phyloP scores from a whole-genome alignment of 139 green algal species.

The Tetradesmus lagerheimii region DNA sequence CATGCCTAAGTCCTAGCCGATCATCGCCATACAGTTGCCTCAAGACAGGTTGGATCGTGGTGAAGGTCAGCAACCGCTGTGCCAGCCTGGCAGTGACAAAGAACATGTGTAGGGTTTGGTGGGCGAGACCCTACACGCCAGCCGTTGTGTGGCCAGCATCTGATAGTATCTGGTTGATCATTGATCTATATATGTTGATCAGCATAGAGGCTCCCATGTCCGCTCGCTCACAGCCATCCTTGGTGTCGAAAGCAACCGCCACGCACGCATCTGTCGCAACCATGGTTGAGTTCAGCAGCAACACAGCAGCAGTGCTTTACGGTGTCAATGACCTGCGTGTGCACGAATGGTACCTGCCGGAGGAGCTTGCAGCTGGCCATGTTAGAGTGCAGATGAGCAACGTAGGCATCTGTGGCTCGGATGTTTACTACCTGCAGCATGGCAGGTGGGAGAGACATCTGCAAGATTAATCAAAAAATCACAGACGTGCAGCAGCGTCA shows the following conservation, averaged over 20 bases:
- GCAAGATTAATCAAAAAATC: neutral
- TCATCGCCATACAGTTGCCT: no score
- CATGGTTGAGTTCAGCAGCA: neutral
- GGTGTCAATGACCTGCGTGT: conserved; percentile 17
- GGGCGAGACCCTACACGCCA: no score
- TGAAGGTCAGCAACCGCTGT: no score
- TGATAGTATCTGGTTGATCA: no score
- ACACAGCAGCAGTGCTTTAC: conserved; percentile 14
- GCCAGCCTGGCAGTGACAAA: no score
- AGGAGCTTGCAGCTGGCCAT: neutral
- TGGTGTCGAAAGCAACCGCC: neutral
- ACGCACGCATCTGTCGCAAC: neutral
- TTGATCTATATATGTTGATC: no score
- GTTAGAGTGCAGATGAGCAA: neutral
- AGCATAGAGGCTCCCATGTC: no score
- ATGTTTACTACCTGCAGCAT: conserved; percentile 38
- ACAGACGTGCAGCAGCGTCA: neutral
- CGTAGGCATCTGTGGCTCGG: conserved; percentile 45
- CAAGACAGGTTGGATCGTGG: no score
- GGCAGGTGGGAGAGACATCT: neutral
- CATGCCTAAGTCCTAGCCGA: no score
- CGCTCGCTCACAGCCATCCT: neutral
- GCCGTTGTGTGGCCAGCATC: no score
- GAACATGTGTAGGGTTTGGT: no score
- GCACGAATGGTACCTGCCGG: neutral